Evolutionary conservation across 140 eudicot species (phyloP).

Genomic region (Cichorium intybus): DNA sequence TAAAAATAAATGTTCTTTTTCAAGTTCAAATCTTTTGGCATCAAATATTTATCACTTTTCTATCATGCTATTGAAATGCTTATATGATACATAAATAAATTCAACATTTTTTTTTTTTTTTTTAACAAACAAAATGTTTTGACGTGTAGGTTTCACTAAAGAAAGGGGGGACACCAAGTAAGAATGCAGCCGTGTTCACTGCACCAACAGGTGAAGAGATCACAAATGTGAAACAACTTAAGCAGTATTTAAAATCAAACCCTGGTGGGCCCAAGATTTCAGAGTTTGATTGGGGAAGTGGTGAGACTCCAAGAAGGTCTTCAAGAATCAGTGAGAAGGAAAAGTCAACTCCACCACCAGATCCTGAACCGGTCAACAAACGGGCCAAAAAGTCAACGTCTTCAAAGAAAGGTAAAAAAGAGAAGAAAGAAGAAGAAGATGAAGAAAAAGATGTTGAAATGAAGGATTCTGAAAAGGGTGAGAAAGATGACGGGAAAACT

Average conservation of each 20-base stretch:
- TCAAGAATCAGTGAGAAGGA: conserved; percentile 65
- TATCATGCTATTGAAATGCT: too few species aligned
- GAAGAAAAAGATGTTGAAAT: conserved; percentile 28
- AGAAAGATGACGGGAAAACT: conserved; percentile 27
- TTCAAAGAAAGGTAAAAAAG: conserved; percentile 48
- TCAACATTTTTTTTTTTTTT: neutral
- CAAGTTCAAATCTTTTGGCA: neutral
- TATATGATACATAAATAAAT: neutral
- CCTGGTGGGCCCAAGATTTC: conserved; percentile 74
- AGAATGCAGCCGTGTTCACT: conserved; percentile 59
- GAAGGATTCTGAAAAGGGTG: conserved; percentile 22
- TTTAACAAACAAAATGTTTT: too few species aligned
- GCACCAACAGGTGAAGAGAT: conserved; percentile 88
- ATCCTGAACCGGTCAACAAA: conserved; percentile 50
- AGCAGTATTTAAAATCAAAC: conserved; percentile 69
- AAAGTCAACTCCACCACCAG: conserved; percentile 59
- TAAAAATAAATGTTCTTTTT: too few species aligned
- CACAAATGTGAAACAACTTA: conserved; percentile 52
- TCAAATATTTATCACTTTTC: neutral
- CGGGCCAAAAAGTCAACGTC: conserved; percentile 45
- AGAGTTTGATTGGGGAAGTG: conserved; percentile 78
- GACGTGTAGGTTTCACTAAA: conserved; percentile 49
- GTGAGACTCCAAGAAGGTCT: conserved; percentile 73
- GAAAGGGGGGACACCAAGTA: conserved; percentile 69
- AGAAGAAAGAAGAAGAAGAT: conserved; percentile 22